These are phyloP conservation scores for Coprinopsis strossmayeri DNA, from an alignment of 768 basidiomycete genomes.

Conservation along the genomic window DNA sequence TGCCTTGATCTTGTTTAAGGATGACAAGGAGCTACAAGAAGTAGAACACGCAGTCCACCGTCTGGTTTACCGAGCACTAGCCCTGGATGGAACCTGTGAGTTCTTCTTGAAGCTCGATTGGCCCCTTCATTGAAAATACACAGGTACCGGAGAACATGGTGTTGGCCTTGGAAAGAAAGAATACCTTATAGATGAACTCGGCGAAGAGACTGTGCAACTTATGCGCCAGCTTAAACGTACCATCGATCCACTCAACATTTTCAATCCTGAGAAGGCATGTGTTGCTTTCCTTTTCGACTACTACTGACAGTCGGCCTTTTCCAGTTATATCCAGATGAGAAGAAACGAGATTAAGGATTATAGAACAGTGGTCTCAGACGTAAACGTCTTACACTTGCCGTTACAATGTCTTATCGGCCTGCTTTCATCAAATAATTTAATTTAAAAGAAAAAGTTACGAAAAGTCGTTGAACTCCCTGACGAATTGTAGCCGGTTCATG, in stretches of 20 bases:
- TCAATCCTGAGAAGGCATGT: conserved; percentile 79
- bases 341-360: not conserved
- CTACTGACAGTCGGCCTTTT: too few relatives aligned
- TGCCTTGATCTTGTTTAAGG: conserved; percentile 49
- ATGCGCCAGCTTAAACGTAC: conserved; percentile 83
- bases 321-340: too few relatives aligned
- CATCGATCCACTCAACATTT: conserved; percentile 72
- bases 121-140: not conserved
- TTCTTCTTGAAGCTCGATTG: conserved; percentile 1
- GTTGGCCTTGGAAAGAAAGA: conserved; percentile 84
- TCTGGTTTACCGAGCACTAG: conserved; percentile 64
- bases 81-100: conserved; percentile 73
- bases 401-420: too few relatives aligned
- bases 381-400: too few relatives aligned
- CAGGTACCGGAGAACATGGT: conserved; percentile 84
- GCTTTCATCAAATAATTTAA: too few relatives aligned
- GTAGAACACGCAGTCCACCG: conserved; percentile 61
- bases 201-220: conserved; percentile 70
- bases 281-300: not conserved
- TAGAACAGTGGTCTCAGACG: too few relatives aligned
- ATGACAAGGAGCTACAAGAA: conserved; percentile 48
- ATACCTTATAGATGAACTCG: conserved; percentile 80
- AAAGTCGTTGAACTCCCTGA: conserved; percentile 22
- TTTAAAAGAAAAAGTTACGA: conserved; percentile 1
- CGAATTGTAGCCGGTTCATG: conserved; percentile 60